These are phyloP conservation scores for Kwoniella europaea DNA, from an alignment of 768 basidiomycete species.

Conservation along the genomic window DNA sequence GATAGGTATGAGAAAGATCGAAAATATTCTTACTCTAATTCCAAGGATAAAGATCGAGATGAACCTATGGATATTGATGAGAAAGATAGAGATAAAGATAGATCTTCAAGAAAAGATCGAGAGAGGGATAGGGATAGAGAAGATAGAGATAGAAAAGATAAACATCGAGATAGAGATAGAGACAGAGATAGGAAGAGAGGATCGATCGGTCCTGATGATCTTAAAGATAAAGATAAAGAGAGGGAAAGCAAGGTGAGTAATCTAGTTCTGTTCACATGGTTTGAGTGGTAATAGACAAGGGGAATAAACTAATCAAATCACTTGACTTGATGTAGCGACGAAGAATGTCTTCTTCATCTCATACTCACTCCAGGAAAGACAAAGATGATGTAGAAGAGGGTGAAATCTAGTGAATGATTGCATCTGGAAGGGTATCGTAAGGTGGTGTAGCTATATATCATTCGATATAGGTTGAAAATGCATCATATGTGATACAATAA, in stretches of 20 bases:
- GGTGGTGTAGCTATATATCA: not conserved
- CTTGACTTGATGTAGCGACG: conserved; percentile 26
- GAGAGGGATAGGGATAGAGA: conserved; percentile 32
- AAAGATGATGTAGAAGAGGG: conserved; percentile 49
- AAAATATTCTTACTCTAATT: conserved; percentile 3
- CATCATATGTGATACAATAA: not conserved
- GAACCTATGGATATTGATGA: conserved; percentile 8
- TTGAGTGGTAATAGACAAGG: not conserved
- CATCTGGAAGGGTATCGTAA: not conserved
- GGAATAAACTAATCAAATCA: conserved; percentile 1
- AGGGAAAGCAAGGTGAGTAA: conserved; percentile 39
- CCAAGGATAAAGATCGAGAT: conserved; percentile 3
- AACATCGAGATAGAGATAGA: conserved; percentile 17
- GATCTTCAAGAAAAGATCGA: conserved; percentile 22
- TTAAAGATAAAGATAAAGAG: conserved; percentile 22
- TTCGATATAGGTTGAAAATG: not conserved
- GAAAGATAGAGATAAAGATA: conserved; percentile 57
- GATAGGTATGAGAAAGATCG: conserved; percentile 58
- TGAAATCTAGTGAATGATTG: conserved; percentile 34
- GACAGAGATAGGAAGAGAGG: conserved; percentile 24
- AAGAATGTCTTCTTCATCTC: conserved; percentile 25
- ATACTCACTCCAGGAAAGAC: conserved; percentile 10
- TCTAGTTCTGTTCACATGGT: not conserved
- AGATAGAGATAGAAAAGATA: conserved; percentile 53
- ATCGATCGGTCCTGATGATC: conserved; percentile 12